Base-by-base conservation (phyloP, 305 asterid genomes). In the Lippia alba region DNA sequence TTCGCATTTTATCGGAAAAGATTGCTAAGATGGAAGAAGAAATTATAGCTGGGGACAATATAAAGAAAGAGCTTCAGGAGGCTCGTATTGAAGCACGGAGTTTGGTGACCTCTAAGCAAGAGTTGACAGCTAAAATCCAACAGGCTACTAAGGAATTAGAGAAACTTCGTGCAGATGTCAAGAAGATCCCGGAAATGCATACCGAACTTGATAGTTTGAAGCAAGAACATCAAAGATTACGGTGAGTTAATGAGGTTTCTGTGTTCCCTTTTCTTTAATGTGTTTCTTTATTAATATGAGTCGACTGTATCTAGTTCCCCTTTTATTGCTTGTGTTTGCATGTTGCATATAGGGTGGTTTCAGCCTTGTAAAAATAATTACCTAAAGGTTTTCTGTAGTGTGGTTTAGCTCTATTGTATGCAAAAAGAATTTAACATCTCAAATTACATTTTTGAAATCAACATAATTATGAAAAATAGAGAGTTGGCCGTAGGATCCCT, bases 1-100 rank as follows among this genome's bases (percentile, higher is more conserved):
- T 89, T 71, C 89, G 89, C 17, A 69, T 87, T 71, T 70, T 80
- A 80, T 62, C 83, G 86, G 97, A 90, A 69, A 94, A 87, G 83
- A 86, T 83, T 68, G 82, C 84, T 5, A 89, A 89, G 71, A 76
- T 77, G 81, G 95, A 91, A 78, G 83, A 81, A 66, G 87, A 83
- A 63, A 77, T 86, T 34, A 76, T 82, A 76, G 85, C 82, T 34
- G 58, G 75, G 71, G 95, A 84, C 56, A 75, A 70, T 56, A 41
- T 74, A 46, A 82, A 66, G 82, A 86, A 78, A 71, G 88, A 88
- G 32, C 74, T 89, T 57, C 82, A 85, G 74, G 86, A 83, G 71
- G 89, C 87, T 32, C 83, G 59, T 71, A 74, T 34, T 56, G 95
- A 88, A 84, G 93, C 91, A 56, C 79, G 72, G 67, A 77, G 77